These are phyloP conservation scores for Linum usitatissimum DNA, from an alignment of 345 rosid genomes.

Conservation along the genomic window DNA sequence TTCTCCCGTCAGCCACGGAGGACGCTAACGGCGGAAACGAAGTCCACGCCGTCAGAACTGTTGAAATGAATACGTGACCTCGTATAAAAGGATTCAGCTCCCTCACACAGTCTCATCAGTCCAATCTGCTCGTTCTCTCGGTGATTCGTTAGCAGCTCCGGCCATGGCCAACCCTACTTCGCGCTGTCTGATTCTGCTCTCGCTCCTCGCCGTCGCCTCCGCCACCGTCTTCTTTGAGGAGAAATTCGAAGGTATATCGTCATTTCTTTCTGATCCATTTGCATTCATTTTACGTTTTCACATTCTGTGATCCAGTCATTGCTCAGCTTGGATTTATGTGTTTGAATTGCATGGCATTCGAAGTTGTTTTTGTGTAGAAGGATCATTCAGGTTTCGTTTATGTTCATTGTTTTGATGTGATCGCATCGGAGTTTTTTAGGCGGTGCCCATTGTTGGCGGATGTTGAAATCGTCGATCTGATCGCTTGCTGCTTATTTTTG, in stretches of 20 bases:
- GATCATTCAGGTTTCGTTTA: background rate
- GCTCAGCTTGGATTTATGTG: background rate
- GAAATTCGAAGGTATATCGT: conserved; percentile 64
- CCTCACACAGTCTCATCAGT: background rate
- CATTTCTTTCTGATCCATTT: background rate
- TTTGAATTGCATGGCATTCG: background rate
- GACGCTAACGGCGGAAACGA: background rate
- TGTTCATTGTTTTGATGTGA: background rate
- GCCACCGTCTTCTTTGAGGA: conserved; percentile 83
- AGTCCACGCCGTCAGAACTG: background rate
- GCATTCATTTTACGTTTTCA: background rate
- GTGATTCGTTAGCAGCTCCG: background rate
- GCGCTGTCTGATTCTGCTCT: conserved; percentile 24
- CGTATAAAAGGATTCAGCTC: background rate
- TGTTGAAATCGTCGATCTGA: background rate
- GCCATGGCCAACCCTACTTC: conserved; percentile 22
- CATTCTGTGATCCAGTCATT: background rate
- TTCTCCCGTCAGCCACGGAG: background rate
- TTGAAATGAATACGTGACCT: background rate
- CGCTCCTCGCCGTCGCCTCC: conserved; percentile 33
- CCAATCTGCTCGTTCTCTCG: background rate
- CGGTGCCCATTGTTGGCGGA: background rate
- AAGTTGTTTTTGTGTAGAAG: background rate
- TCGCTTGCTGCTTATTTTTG: background rate
- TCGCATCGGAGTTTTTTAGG: too few relatives aligned